Evolutionary conservation across 176 grass and related monocot species (phyloP), one percentile per base, ranked within the genome.

Genomic region (Carex myosuroides): DNA sequence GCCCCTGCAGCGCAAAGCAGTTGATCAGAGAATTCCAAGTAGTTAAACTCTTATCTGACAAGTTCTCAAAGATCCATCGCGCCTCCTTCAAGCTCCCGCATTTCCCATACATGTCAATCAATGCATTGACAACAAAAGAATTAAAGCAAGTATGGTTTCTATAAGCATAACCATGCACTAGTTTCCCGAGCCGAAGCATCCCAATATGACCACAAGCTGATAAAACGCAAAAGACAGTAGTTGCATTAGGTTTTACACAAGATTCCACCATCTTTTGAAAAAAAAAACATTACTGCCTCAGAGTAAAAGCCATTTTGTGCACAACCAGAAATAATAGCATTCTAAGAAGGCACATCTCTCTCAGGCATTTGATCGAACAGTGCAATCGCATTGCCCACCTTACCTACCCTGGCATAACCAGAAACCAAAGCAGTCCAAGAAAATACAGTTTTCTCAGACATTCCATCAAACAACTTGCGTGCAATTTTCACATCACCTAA

Each of bases 91-190:
- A 83, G 77, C 83, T 81, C 60, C 94, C 94, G 59, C 94, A 97
- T 93, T 93, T 97, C 13, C 91, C 94, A 46, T 93, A 97, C 91
- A 97, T 90, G 71, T 97, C 94, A 48, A 93, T 89, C 86, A 97
- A 71, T 17, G 86, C 87, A 79, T 97, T 97, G 60, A 88, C 55
- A 85, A 94, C 84, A 20, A 87, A 91, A 2, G 88, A 85, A 55
- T 84, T 85, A 83, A 90, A 89, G 83, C 81, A 86, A 82, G 91
- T 57, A 73, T 60, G 76, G 62, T 42, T 91, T 81, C 89, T 85
- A 84, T 87, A 91, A 1, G 83, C 86, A 7, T 89, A 97, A 13
- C 86, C 84, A 85, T 93, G 91, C 61, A 97, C 52, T 53, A 86
- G 80, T 90, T 97, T 97, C 10, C 94, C 94, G 1, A 90, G 70